A percentile compares a stretch with the other conserved stretches of the same genome.
Conservation (phyloP, 768 basidiomycete genomes). For the Pholiota microspora region DNA sequence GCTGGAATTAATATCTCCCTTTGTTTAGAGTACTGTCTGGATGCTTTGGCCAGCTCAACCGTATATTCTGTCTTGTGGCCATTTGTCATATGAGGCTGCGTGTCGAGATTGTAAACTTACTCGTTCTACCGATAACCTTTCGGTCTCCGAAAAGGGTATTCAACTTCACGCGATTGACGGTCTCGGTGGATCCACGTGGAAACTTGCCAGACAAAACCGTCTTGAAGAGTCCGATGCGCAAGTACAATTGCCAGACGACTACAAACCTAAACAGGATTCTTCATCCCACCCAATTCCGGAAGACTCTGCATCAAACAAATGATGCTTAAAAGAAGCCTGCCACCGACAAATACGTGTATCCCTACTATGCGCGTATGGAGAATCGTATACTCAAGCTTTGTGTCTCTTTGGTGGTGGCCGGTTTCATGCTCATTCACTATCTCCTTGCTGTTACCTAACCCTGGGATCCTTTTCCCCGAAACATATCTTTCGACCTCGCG, state of each 20-base stretch:
- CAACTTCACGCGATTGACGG: conserved; percentile 40
- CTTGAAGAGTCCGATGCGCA: conserved; percentile 6
- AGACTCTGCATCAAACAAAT: conserved; percentile 11
- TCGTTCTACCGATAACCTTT: conserved; percentile 9
- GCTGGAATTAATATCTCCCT: not conserved
- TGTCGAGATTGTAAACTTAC: not conserved
- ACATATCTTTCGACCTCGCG: conserved; percentile 12
- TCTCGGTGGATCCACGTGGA: conserved; percentile 27
- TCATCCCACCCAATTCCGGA: conserved; percentile 22
- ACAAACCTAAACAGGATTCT: conserved; percentile 21
- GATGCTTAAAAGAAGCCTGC: conserved; percentile 13
- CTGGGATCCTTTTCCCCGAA: conserved; percentile 31
- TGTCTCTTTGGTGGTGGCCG: conserved; percentile 9
- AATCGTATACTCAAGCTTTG: conserved; percentile 12
- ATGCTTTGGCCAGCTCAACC: not conserved
- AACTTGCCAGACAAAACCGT: conserved; percentile 4
- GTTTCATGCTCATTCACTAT: conserved; percentile 2
- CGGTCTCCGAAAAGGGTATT: conserved; percentile 28
- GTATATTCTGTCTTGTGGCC: too few relatives aligned
- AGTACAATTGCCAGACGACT: too few relatives aligned
- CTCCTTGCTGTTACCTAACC: conserved; percentile 20
- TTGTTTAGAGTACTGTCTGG: too few relatives aligned
- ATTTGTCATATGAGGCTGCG: too few relatives aligned
- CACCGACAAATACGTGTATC: conserved; percentile 16
- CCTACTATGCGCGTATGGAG: conserved; percentile 17